These are phyloP conservation scores for Aspergillus egyptiacus DNA, from an alignment of 495 filamentous ascomycete species.

Conservation along the genomic window DNA sequence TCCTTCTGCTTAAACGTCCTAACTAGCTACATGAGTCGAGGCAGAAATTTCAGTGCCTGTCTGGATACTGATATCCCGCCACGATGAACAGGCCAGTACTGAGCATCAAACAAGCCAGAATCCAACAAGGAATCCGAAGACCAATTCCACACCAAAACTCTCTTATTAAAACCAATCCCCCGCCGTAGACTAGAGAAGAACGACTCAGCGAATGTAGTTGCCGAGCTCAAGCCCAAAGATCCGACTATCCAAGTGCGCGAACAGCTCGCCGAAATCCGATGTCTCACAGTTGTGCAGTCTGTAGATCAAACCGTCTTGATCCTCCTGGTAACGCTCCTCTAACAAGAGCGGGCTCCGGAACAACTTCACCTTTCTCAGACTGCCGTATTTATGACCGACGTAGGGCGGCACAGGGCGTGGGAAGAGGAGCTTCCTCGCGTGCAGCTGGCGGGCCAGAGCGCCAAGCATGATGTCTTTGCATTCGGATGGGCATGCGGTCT, in stretches of 20 bases:
- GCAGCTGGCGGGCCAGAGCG: neutral
- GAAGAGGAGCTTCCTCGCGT: neutral
- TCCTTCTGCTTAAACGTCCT: too few species aligned
- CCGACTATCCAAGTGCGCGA: too few species aligned
- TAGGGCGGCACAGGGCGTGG: neutral
- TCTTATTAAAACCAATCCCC: neutral
- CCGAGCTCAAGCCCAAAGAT: too few species aligned
- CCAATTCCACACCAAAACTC: too few species aligned
- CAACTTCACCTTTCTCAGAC: neutral
- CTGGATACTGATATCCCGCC: too few species aligned
- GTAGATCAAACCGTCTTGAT: too few species aligned
- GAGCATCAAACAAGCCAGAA: neutral
- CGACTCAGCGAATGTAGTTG: too few species aligned
- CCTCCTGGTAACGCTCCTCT: neutral
- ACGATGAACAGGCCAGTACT: neutral
- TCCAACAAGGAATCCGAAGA: too few species aligned
- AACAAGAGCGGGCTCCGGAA: neutral
- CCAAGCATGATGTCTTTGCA: neutral
- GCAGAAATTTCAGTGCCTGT: too few species aligned
- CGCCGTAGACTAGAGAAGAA: too few species aligned
- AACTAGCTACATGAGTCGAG: too few species aligned
- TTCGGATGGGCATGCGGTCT: neutral
- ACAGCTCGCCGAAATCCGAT: neutral
- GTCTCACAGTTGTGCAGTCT: neutral
- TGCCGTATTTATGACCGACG: neutral